Conservation (phyloP, 352 stramenopile genomes). For the Globisporangium megalacanthum region DNA sequence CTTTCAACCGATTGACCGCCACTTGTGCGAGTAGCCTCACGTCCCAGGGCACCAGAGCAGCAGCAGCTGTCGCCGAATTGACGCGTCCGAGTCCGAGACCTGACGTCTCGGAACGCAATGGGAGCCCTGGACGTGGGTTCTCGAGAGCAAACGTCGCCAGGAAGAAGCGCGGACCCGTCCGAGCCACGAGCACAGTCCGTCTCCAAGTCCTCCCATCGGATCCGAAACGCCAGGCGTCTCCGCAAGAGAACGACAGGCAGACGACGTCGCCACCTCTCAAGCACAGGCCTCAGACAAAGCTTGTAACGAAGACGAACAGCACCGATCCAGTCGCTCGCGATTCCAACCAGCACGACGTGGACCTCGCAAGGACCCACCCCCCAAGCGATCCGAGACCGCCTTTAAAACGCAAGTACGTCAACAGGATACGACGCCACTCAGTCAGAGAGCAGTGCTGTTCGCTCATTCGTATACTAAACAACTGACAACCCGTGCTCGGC, state of each 20-base stretch:
- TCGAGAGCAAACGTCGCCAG: neutral
- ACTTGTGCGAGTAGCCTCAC: neutral
- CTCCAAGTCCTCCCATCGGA: neutral
- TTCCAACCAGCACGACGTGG: constrained; percentile 31
- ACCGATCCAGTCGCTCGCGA: neutral
- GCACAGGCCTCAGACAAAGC: neutral
- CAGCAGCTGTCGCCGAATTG: neutral
- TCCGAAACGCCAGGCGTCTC: neutral
- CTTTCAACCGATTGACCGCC: neutral
- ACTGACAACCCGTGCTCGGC: neutral
- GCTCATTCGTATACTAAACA: too few species aligned
- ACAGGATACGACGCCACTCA: neutral
- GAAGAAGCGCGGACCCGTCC: neutral
- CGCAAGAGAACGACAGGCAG: neutral
- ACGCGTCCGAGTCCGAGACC: neutral
- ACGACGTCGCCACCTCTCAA: neutral
- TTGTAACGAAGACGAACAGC: neutral
- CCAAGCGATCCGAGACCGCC: neutral
- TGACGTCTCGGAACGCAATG: neutral
- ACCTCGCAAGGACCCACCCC: neutral
- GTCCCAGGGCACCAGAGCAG: neutral
- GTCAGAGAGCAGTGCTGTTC: too few species aligned
- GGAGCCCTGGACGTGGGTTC: neutral
- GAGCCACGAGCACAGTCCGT: neutral
- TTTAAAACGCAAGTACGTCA: neutral